These are phyloP conservation scores for Ailanthus altissimus DNA, from an alignment of 345 rosid genomes.

Conservation along the genomic window DNA sequence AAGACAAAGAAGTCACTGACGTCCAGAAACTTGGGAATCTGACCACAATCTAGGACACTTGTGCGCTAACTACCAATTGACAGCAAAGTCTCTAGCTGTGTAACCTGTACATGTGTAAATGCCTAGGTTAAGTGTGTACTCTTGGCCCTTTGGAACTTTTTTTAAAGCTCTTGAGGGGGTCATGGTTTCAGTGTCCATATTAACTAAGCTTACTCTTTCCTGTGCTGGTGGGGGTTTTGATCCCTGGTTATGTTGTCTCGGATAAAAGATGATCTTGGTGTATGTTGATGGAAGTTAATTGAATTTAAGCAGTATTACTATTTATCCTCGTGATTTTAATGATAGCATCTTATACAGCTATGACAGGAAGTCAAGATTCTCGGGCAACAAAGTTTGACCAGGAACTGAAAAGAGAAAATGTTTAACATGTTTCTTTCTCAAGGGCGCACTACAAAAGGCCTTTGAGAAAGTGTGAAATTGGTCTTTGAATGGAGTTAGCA, in stretches of 20 bases:
- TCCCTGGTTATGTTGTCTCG: not conserved
- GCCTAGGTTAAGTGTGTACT: constrained; percentile 15
- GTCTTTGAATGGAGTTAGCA: not conserved
- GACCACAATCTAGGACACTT: not conserved
- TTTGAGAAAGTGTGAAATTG: not conserved
- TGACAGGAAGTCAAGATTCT: not conserved
- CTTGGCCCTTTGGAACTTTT: constrained; percentile 19
- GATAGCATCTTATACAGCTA: not conserved
- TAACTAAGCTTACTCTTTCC: not conserved
- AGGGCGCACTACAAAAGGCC: not conserved
- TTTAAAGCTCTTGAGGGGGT: constrained; percentile 20
- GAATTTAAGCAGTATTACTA: not conserved
- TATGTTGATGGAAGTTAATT: not conserved
- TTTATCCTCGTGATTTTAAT: not conserved
- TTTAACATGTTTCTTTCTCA: too few relatives aligned
- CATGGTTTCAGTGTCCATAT: constrained; percentile 1
- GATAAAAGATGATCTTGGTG: constrained; percentile 7
- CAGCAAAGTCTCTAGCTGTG: not conserved
- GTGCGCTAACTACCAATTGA: not conserved
- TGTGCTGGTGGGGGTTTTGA: not conserved
- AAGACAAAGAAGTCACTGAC: constrained; percentile 1
- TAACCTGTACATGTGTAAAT: constrained; percentile 28
- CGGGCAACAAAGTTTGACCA: not conserved
- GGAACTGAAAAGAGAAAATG: too few relatives aligned
- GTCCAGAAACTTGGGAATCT: not conserved